These are phyloP conservation scores for Candida sphagnicola DNA, from an alignment of 805 yeast species.

Conservation along the genomic window DNA sequence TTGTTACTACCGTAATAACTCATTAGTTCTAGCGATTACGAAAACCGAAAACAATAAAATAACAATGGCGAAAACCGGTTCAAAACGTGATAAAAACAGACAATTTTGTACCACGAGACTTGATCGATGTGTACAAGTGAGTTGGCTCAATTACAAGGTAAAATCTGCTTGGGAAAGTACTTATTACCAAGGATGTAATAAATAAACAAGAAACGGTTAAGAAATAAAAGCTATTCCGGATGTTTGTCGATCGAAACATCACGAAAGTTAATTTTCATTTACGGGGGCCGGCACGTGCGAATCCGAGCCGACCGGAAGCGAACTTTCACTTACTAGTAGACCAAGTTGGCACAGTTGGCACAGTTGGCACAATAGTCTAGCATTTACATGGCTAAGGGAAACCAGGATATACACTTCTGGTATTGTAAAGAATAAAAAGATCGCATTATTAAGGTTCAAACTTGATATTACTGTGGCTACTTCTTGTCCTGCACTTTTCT, in stretches of 20 bases:
- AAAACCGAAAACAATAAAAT: background rate
- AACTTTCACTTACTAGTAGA: no score
- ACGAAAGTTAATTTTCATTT: background rate
- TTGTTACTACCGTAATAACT: slow-evolving; percentile 2
- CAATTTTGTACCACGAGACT: background rate
- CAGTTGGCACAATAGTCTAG: no score
- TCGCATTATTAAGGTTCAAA: no score
- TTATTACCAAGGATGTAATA: background rate
- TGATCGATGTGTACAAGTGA: background rate
- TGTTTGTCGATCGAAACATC: background rate
- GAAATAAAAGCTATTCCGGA: background rate
- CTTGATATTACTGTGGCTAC: no score
- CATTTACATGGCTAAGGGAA: no score
- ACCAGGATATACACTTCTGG: no score
- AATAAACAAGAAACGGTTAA: background rate
- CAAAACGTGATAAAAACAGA: background rate
- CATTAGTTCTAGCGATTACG: background rate
- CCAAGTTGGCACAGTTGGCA: no score
- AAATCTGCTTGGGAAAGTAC: background rate
- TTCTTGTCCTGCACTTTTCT: no score
- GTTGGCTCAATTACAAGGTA: background rate
- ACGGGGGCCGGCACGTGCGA: background rate
- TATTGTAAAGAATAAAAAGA: no score
- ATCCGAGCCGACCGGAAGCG: no score
- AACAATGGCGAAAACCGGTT: background rate